phyloP scores from a whole-genome alignment of 306 rosid genomes.

The Cicer chorassanicum region DNA sequence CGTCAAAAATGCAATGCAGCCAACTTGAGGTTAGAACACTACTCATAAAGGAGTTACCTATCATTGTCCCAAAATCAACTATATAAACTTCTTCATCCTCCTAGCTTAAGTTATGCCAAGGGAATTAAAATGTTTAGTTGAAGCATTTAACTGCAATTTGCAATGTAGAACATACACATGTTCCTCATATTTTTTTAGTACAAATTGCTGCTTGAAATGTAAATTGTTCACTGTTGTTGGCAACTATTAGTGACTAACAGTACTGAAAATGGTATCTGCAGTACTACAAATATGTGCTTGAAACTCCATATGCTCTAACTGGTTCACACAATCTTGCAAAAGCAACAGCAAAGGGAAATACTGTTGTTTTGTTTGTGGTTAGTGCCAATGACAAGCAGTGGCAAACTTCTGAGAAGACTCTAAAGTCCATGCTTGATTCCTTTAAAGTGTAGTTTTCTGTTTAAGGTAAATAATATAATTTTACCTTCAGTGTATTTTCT shows the following conservation, averaged over 20 bases:
- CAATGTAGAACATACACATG: not conserved
- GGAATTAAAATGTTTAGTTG: slow-evolving; percentile 8
- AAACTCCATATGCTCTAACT: slow-evolving; percentile 88
- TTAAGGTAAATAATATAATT: slow-evolving; percentile 41
- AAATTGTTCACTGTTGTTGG: not conserved
- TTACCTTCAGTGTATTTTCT: slow-evolving; percentile 36
- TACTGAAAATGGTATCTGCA: slow-evolving; percentile 48
- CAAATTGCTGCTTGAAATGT: too few species aligned
- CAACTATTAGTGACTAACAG: slow-evolving; percentile 21
- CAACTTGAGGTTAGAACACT: too few species aligned
- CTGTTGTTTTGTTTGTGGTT: slow-evolving; percentile 85
- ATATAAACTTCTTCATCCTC: not conserved
- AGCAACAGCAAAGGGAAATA: slow-evolving; percentile 97
- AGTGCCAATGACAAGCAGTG: slow-evolving; percentile 96
- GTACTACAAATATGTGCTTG: slow-evolving; percentile 87
- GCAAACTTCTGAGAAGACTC: slow-evolving; percentile 71
- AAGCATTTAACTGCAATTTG: slow-evolving; percentile 7
- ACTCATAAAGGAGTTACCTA: too few species aligned
- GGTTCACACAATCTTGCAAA: slow-evolving; percentile 96
- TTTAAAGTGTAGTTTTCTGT: slow-evolving; percentile 64
- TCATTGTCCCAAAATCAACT: not conserved
- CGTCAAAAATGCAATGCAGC: too few species aligned
- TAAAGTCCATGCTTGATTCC: slow-evolving; percentile 88
- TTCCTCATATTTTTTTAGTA: too few species aligned
- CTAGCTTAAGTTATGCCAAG: slow-evolving; percentile 9